phyloP scores from a whole-genome alignment of 2,329 filamentous ascomycete species.

The Apiospora aurea region DNA sequence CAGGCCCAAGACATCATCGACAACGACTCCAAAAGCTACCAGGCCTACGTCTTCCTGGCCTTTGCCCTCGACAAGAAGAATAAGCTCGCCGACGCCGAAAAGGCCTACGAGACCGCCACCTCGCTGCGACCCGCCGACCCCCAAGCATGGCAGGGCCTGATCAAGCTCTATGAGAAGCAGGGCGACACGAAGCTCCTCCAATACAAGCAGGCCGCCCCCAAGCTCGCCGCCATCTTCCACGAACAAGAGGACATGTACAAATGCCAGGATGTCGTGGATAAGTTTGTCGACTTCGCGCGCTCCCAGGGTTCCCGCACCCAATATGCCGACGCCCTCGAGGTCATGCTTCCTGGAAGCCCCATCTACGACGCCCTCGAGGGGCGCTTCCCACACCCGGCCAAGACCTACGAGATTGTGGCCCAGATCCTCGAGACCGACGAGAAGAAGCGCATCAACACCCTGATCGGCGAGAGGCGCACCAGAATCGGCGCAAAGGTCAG shows the following conservation, averaged over 20 bases:
- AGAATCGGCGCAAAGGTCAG: slow-evolving; percentile 83
- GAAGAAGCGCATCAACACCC: slow-evolving; percentile 85
- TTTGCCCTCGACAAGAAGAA: slow-evolving; percentile 83
- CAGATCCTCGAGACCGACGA: slow-evolving; percentile 87
- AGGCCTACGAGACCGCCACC: slow-evolving; percentile 76
- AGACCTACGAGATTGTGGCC: slow-evolving; percentile 82
- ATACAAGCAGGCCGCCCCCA: slow-evolving; percentile 77
- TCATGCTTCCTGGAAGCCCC: slow-evolving; percentile 80
- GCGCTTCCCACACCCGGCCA: slow-evolving; percentile 77
- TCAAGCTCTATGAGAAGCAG: slow-evolving; percentile 85
- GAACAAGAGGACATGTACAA: slow-evolving; percentile 70
- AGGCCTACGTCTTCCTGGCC: slow-evolving; percentile 87
- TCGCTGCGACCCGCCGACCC: slow-evolving; percentile 75
- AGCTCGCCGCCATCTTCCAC: slow-evolving; percentile 77
- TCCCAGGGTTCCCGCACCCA: slow-evolving; percentile 75
- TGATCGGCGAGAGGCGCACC: slow-evolving; percentile 89
- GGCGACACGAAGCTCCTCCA: slow-evolving; percentile 71
- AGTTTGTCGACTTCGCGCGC: slow-evolving; percentile 77
- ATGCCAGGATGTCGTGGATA: slow-evolving; percentile 75
- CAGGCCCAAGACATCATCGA: slow-evolving; percentile 74
- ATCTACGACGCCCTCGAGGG: slow-evolving; percentile 87
- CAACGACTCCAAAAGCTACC: slow-evolving; percentile 80
- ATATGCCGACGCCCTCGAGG: slow-evolving; percentile 76
- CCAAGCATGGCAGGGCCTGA: slow-evolving; percentile 91
- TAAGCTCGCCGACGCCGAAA: slow-evolving; percentile 75